Evolutionary conservation across 176 grass and related monocot species (phyloP).

Genomic region (Rhipidocladum racemiflorum): DNA sequence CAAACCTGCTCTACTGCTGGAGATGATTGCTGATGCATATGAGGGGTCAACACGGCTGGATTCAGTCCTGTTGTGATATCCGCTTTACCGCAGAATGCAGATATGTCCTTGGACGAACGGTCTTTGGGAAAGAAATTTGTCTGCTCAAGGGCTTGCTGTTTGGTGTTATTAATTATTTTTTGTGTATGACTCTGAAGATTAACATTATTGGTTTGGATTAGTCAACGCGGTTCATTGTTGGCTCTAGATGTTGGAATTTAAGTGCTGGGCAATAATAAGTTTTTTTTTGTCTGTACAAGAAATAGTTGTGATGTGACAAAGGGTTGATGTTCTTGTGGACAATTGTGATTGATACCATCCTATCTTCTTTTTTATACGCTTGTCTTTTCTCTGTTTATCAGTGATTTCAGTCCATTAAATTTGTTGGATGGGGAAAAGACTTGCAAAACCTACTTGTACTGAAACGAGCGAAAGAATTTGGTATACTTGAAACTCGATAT

Average conservation of each 20-base stretch:
- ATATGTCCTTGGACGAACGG: slow-evolving; percentile 6
- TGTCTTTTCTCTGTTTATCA: not conserved
- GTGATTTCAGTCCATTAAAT: not conserved
- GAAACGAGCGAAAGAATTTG: not conserved
- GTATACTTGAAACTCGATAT: not conserved
- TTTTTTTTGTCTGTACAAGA: slow-evolving; percentile 24
- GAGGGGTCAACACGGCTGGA: not conserved
- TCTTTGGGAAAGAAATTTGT: not conserved
- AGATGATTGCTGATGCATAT: slow-evolving; percentile 19
- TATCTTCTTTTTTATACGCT: not conserved
- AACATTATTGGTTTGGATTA: slow-evolving; percentile 44
- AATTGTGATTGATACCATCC: not conserved
- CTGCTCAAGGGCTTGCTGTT: slow-evolving; percentile 22
- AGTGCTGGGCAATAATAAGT: slow-evolving; percentile 21
- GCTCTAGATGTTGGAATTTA: slow-evolving; percentile 22
- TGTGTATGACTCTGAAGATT: slow-evolving; percentile 45
- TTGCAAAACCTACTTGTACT: not conserved
- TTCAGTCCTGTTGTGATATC: not conserved
- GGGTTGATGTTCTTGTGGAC: slow-evolving; percentile 13
- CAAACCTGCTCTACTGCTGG: slow-evolving; percentile 9
- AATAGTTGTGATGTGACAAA: slow-evolving; percentile 15
- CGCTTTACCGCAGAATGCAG: not conserved
- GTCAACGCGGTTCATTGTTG: not conserved
- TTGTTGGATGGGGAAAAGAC: not conserved
- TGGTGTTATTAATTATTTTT: slow-evolving; percentile 29